Percentiles rank a stretch among this genome's conserved stretches.
Evolutionary conservation across 768 basidiomycete genomes (phyloP).

Genomic region (Podaxis sp.): DNA sequence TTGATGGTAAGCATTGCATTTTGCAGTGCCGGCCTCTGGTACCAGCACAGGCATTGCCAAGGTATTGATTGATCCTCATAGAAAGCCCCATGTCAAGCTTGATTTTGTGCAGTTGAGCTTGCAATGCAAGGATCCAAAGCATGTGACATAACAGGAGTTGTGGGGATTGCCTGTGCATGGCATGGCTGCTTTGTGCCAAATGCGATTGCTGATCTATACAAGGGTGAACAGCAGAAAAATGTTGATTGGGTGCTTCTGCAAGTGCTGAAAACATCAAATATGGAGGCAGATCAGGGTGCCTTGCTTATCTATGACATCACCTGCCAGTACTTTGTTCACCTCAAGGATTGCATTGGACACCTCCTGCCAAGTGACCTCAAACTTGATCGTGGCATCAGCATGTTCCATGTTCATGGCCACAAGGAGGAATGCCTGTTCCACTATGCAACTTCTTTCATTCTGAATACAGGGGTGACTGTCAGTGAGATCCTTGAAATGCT

Average conservation of each 20-base stretch:
- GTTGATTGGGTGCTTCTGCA: constrained; percentile 19
- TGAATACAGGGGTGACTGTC: neutral
- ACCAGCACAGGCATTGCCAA: too few species aligned
- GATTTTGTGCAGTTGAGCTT: too few species aligned
- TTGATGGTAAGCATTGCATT: neutral
- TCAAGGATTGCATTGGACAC: too few species aligned
- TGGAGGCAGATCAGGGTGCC: constrained; percentile 16
- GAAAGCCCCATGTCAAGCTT: constrained; percentile 20
- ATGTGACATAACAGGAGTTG: too few species aligned
- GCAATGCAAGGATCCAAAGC: too few species aligned
- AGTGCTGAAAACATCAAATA: constrained; percentile 9
- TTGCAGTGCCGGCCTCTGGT: too few species aligned
- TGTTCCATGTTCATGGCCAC: too few species aligned
- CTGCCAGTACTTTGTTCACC: too few species aligned
- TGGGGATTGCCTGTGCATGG: too few species aligned
- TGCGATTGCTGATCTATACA: constrained; percentile 18
- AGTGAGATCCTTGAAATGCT: neutral
- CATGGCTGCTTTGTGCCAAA: constrained; percentile 19
- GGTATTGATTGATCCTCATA: too few species aligned
- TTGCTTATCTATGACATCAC: too few species aligned
- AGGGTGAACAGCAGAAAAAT: constrained; percentile 26
- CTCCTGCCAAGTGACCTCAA: neutral
- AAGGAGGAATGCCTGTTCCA: constrained; percentile 15
- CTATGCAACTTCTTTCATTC: too few species aligned
- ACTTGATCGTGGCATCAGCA: constrained; percentile 21